These are phyloP conservation scores for Monosporascus sp. DNA, from an alignment of 2,329 filamentous ascomycete genomes.

Conservation along the genomic window DNA sequence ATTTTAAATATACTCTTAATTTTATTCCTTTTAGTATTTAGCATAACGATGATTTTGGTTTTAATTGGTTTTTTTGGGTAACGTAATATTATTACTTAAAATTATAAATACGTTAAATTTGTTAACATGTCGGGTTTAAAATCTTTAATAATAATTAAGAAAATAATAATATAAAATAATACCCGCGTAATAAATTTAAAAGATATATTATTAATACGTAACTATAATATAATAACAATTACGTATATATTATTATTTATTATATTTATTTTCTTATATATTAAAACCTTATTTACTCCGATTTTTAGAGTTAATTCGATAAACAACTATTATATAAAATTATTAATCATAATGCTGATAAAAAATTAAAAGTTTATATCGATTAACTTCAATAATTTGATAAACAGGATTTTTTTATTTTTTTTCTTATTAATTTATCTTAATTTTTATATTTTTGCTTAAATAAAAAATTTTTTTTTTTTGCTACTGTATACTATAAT, in stretches of 20 bases:
- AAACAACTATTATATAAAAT: constrained; percentile 2
- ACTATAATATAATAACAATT: neutral
- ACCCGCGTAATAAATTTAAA: neutral
- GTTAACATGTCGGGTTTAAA: neutral
- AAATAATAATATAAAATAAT: neutral
- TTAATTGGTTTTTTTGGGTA: neutral
- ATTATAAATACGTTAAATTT: neutral
- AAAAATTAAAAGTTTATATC: neutral
- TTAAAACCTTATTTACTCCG: neutral
- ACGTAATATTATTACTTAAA: neutral
- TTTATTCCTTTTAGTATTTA: neutral
- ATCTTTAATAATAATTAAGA: neutral
- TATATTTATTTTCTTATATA: neutral
- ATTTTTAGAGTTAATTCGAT: neutral
- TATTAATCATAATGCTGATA: neutral
- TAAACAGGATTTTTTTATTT: neutral
- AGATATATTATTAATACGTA: neutral
- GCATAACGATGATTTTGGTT: neutral
- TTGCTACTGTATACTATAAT: no score
- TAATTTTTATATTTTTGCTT: neutral
- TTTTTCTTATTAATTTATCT: neutral
- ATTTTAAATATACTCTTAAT: neutral
- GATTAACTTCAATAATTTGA: neutral
- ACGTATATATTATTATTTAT: neutral
- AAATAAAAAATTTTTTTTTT: no score